These are phyloP conservation scores for Barnettozyma sucrosica DNA, from an alignment of 805 yeast species.

Conservation along the genomic window DNA sequence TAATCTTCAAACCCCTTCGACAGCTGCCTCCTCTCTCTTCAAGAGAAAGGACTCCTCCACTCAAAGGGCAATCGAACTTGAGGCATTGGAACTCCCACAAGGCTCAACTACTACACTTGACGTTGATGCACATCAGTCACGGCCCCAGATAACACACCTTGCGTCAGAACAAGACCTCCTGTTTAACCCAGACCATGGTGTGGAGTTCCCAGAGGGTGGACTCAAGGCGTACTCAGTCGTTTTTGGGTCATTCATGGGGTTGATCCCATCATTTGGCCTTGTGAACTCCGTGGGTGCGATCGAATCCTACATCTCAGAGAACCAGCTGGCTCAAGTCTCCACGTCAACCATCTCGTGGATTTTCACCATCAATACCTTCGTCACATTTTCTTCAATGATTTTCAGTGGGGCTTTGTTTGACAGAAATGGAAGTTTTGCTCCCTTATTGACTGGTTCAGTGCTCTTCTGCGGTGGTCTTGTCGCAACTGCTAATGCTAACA, in stretches of 20 bases:
- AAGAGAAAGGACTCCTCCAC: not conserved
- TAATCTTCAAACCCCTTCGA: not conserved
- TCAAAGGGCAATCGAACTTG: not conserved
- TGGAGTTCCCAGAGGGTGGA: constrained; percentile 51
- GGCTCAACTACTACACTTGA: not conserved
- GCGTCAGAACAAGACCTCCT: not conserved
- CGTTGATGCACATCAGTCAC: not conserved
- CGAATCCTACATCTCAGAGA: constrained; percentile 48
- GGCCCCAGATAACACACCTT: not conserved
- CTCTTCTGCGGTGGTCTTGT: constrained; percentile 48
- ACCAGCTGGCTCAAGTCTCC: constrained; percentile 47
- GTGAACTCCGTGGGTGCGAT: constrained; percentile 61
- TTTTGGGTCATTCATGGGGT: constrained; percentile 55
- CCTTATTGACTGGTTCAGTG: constrained; percentile 40
- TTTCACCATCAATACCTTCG: constrained; percentile 52
- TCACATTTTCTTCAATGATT: constrained; percentile 48
- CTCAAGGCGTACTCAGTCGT: constrained; percentile 49
- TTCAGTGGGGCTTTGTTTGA: constrained; percentile 48
- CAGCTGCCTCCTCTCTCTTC: not conserved
- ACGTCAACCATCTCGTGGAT: constrained; percentile 59
- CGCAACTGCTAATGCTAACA: constrained; percentile 48
- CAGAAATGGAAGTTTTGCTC: constrained; percentile 45
- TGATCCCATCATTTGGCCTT: constrained; percentile 53
- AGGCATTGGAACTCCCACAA: not conserved
- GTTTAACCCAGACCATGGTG: constrained; percentile 10